Conservation (phyloP, 208 protist species). For the Acanthamoeba triangularis region DNA sequence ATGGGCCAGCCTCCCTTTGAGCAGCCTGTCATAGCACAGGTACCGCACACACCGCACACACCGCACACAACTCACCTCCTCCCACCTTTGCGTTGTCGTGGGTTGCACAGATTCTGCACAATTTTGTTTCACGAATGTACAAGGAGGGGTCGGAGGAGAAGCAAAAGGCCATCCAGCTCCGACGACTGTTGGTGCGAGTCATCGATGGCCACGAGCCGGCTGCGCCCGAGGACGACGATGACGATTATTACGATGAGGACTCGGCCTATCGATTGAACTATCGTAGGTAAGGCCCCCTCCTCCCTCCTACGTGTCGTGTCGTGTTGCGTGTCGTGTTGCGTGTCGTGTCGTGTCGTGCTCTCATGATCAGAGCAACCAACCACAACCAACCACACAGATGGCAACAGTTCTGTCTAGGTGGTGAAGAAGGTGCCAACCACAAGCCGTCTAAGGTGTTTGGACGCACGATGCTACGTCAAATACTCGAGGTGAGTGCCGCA, state of each 20-base stretch:
- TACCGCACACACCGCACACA: background rate
- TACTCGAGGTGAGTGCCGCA: background rate
- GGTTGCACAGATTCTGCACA: background rate
- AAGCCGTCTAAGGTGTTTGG: constrained; percentile 24
- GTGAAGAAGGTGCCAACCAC: background rate
- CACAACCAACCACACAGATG: background rate
- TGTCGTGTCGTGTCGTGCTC: background rate
- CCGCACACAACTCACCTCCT: background rate
- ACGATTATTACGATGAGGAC: background rate
- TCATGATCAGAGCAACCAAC: background rate
- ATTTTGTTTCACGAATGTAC: constrained; percentile 5
- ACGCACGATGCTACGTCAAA: background rate
- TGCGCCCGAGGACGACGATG: constrained; percentile 4
- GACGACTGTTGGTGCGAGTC: background rate
- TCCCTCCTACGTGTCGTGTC: too few relatives aligned
- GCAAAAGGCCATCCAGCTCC: background rate
- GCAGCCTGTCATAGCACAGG: background rate
- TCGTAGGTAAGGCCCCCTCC: background rate
- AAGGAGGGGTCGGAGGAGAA: background rate
- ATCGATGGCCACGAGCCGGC: background rate
- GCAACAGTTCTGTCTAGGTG: background rate
- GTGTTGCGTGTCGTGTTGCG: background rate
- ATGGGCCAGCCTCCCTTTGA: background rate
- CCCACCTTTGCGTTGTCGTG: background rate
- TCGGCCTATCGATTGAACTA: background rate